Evolutionary conservation across 164 flowering plant species (phyloP), one percentile per base, ranked within the genome.

Genomic region (Taxillus chinensis): DNA sequence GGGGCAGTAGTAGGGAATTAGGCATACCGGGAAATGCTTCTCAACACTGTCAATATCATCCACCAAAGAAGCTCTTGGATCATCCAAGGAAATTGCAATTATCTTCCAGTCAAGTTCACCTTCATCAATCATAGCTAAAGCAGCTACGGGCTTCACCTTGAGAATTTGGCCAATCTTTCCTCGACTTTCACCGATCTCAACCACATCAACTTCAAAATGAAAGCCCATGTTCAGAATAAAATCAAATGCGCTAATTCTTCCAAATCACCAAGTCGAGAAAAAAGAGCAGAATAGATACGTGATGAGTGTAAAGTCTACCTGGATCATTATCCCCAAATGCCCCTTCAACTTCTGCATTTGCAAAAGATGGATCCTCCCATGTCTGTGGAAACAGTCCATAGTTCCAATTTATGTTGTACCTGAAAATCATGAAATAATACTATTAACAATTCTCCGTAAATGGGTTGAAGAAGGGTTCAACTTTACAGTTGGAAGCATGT

Each of bases 71-170:
- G 99, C 93, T 68, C 64, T 89, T 52, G 95, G 99, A 73, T 95
- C 99, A 71, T 95, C 97, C 75, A 91, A 70, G 13, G 99, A 90
- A 68, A 95, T 87, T 13, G 97, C 97, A 70, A 95, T 76, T n/a
- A 95, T 87, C 78, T 95, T 95, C 97, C 99, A 95, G 81, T 95
- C 99, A 68, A 95, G 93, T 65, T 95, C 99, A 10, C 97, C 99
- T 59, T 91, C 97, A 75, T 95, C 99, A 69, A 95, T 89, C 99
- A 95, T 90, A 17, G 99, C 99, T 55, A 95, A 73, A 58, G 93
- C 97, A 70, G 75, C 97, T 67, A 95, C 68, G 11, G 99, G 97
- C 77, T 95, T 95, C 39, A 95, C 89, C 75, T 73, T 86, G 52
- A 91, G 74, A 70, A 95, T 66, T 70, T 95, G 78, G 39, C 99